Base-by-base conservation (phyloP, 2,329 filamentous ascomycete species). In the Ilyonectria destructans region DNA sequence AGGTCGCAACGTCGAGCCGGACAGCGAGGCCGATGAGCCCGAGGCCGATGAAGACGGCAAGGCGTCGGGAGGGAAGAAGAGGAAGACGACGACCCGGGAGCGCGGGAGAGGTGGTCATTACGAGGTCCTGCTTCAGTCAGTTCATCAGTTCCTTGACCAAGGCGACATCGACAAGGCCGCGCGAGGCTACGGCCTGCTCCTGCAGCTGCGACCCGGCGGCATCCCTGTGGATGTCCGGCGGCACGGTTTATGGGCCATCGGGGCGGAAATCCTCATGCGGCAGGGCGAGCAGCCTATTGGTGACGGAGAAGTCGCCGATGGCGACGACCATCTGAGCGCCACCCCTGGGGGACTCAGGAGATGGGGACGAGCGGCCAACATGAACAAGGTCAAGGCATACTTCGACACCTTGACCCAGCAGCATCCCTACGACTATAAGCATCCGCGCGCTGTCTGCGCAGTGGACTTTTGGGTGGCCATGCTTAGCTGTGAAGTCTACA, bases 381-480 rank as follows among this genome's bases (percentile, higher is more conserved):
- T 87, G 64, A 79, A 79, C 7, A 81, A 78, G 4, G 81, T 89
- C 2, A 82, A 81, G 43, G 78, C 80, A 4, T 97, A 96, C 80
- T 95, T 96, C 77, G 92, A 96, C 71, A 88, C 87, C 31, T 85
- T 98, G 67, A 92, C 96, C 58, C 86, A 94, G 72, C 91, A 94
- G 77, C 88, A 95, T 80, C 91, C 94, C 7, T 91, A 92, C 83
- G 89, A 91, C 74, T 85, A 89, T 74, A 84, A 85, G 67, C 85
- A 86, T 6, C 89, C 90, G 0, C 82, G 88, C 58, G 82, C 85
- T 3, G 82, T 91, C 48, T 92, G 89, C 71, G 90, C 93, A 12
- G 78, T 93, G 43, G 90, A 94, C 68, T 97, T 98, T 78, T 95
- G 94, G 82, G 91, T 93, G 15, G 92, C 92, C 15, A 88, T 97